Percentiles rank a stretch among this genome's conserved stretches.
phyloP scores from a whole-genome alignment of 306 rosid species.

The Carpinus viminea region DNA sequence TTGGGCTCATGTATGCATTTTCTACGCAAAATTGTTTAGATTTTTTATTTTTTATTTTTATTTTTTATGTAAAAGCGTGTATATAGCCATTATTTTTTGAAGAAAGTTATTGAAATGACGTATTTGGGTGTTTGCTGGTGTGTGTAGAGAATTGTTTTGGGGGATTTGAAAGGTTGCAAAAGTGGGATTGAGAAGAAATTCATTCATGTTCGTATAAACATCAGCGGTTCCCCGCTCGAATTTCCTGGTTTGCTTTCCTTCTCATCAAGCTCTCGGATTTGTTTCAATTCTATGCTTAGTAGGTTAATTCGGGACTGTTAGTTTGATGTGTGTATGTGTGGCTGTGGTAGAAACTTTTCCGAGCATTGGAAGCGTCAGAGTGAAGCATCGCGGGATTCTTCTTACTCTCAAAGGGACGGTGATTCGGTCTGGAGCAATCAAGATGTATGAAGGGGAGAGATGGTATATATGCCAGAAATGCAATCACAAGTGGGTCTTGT shows the following conservation, averaged over 20 bases:
- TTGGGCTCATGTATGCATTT: slow-evolving; percentile 61
- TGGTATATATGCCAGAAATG: slow-evolving; percentile 79
- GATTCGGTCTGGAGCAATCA: slow-evolving; percentile 79
- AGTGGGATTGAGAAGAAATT: slow-evolving; percentile 50
- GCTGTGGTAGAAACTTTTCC: slow-evolving; percentile 67
- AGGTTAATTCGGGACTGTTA: neutral
- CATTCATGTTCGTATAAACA: slow-evolving; percentile 73
- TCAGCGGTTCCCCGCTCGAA: slow-evolving; percentile 79
- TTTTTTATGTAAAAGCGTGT: too few relatives aligned
- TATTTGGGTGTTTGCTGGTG: slow-evolving; percentile 28
- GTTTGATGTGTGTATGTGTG: slow-evolving; percentile 24
- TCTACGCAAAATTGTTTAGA: neutral
- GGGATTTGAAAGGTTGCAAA: slow-evolving; percentile 45
- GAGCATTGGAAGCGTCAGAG: slow-evolving; percentile 81
- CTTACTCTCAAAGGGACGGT: slow-evolving; percentile 93
- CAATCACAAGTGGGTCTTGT: slow-evolving; percentile 54
- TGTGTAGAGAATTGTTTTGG: slow-evolving; percentile 51
- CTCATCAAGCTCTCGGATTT: neutral
- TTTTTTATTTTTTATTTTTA: too few relatives aligned
- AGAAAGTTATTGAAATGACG: neutral
- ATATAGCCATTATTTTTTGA: neutral
- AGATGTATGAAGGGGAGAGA: slow-evolving; percentile 99
- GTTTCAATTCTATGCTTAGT: slow-evolving; percentile 1
- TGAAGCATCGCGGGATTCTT: slow-evolving; percentile 82
- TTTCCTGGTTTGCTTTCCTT: slow-evolving; percentile 55